Base-by-base conservation (phyloP, 345 rosid genomes). In the Pugionium dolabratum region DNA sequence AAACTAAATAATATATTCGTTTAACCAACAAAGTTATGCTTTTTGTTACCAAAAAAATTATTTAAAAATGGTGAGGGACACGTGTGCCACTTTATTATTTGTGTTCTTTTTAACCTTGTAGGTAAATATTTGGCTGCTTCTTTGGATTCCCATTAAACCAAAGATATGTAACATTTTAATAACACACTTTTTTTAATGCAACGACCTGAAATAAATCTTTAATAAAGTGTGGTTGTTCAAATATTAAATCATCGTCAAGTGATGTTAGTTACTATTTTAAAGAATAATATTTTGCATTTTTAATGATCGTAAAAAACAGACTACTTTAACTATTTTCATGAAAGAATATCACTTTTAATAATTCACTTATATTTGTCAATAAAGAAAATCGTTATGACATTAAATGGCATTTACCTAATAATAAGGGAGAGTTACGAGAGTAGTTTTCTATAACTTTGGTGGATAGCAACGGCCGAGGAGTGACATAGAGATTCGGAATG, bases 141-240 rank as follows among this genome's bases (percentile, higher is more conserved):
- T 64, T 72, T 72, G 76, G 76, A 65, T 72, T 65, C 76, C 66
- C 4, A 58, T 65, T 40, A 7, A 72, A 35, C 58, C 54, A 33
- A 48, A 4, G 32, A 52, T 1, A 55, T 35, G n/a, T 0, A 3
- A 34, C 56, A 67, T 36, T 29, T 48, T 27, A 56, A 9, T 42
- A 37, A 39, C 36, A 54, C 36, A 2, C 45, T 7, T 6, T 5
- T 41, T 4, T 27, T 46, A 0, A 44, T 57, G 40, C 49, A 47
- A 47, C 57, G 48, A 37, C 49, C 10, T 55, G 4, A 41, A 5
- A 0, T 53, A 64, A 3, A 34, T 48, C 2, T 47, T 28, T 4
- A 28, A 41, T 10, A 42, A 35, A 46, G 26, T 39, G 39, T 25
- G 33, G 18, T 58, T 58, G 59, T 58, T 68, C 29, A 31, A 31